Base-by-base conservation (phyloP, 2,329 filamentous ascomycete species). In the Didymosphaeria variabile region DNA sequence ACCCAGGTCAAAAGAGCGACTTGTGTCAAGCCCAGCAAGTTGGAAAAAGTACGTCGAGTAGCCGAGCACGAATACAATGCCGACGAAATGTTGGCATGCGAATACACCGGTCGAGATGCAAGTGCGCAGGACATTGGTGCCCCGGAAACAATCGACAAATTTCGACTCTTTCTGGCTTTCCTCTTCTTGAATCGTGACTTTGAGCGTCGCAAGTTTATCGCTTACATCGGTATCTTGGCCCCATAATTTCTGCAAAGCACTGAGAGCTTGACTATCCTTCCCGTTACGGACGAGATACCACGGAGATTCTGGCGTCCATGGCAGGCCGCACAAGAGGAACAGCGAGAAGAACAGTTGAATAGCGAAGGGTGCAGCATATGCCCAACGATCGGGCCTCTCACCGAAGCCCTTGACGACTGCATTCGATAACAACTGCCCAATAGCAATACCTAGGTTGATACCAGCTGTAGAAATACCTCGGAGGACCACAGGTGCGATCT, bases 321-420 rank as follows among this genome's bases (percentile, higher is more conserved):
- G 85, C 67, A 91, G 86, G 58, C 86, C 88, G 55, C 89, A 74
- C 47, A 87, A 81, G 8, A 91, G 81, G 7, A 88, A 87, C 7
- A 88, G 68, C 0, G 88, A 88, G 88, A 89, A 91, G 79, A 91
- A 88, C 88, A 90, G 91, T 77, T 92, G 90, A 29, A 91, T 79
- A 0, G 85, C 88, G 67, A 90, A 91, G 1, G 72, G 73, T 19
- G 89, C 88, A 47, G 87, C 83, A 71, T 88, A 90, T 0, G 86
- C 85, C 87, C 87, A 90, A 64, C 68, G 64, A 59, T 72, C 53
- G 73, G 72, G 89, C 81, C 68, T 89, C 60, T 74, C 57, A 70
- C 86, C 78, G 78, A 86, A 86, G 57, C 34, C 76, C 76, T 74
- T 69, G 6, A 77, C 72, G 10, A 79, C 72, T 2, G 76, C 79